These are phyloP conservation scores for Botrytis elliptica DNA, from an alignment of 2,329 filamentous ascomycete genomes.

Conservation along the genomic window DNA sequence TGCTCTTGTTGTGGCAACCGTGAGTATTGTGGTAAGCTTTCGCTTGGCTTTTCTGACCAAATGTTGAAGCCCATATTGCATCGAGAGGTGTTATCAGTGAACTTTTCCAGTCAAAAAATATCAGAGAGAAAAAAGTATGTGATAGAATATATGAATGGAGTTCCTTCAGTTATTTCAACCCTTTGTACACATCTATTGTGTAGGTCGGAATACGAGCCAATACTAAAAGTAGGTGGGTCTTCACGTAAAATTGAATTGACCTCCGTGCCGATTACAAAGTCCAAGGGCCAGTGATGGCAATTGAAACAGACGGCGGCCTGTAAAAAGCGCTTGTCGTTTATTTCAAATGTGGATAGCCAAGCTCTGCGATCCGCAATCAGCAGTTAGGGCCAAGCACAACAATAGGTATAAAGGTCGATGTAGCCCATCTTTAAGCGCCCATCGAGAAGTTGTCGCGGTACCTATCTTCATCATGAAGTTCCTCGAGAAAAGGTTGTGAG, in stretches of 20 bases:
- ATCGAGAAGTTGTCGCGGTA: not conserved
- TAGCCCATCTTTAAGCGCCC: not conserved
- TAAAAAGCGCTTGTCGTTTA: not conserved
- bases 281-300: not conserved
- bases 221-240: not conserved
- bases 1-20: not conserved
- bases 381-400: not conserved
- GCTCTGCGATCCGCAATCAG: not conserved
- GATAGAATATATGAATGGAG: not conserved
- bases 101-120: not conserved
- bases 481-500: not conserved
- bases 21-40: not conserved
- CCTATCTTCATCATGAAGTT: not conserved
- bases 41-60: not conserved
- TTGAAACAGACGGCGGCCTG: not conserved
- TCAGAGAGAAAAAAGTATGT: not conserved
- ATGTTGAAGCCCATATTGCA: not conserved
- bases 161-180: not conserved
- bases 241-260: not conserved
- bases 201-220: not conserved
- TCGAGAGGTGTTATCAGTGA: not conserved
- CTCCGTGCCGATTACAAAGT: not conserved
- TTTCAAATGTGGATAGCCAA: not conserved
- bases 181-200: not conserved
- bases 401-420: not conserved